These are phyloP conservation scores for Emiliania huxleyi DNA, from an alignment of 78 protist genomes.

Conservation along the genomic window DNA sequence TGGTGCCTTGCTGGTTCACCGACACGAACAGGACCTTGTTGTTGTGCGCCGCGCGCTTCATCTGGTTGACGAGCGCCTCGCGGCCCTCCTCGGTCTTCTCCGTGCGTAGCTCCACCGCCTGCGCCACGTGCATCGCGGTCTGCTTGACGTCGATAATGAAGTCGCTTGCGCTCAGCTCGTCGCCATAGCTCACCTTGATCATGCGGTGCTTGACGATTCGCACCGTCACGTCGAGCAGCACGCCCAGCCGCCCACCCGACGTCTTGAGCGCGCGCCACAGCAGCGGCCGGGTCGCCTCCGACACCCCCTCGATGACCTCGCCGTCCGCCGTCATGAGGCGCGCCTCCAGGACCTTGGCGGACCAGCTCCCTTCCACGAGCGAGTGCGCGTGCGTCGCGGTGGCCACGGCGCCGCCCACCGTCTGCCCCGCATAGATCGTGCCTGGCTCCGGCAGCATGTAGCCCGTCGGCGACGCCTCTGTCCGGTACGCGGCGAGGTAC, in stretches of 20 bases:
- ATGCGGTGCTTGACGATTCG: neutral
- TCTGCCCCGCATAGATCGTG: neutral
- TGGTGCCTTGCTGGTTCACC: no score
- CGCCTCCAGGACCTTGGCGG: neutral
- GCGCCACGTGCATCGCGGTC: neutral
- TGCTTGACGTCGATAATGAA: neutral
- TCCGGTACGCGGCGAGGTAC: neutral
- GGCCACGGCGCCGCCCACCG: neutral
- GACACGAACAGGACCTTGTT: no score
- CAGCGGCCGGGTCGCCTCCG: neutral
- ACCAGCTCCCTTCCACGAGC: neutral
- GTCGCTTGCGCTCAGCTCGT: neutral
- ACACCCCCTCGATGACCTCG: neutral
- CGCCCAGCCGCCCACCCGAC: neutral
- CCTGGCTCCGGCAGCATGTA: neutral
- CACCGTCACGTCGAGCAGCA: neutral
- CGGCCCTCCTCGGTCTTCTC: neutral
- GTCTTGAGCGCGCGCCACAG: neutral
- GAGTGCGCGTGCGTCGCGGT: neutral
- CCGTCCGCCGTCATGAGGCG: neutral
- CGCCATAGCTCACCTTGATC: neutral
- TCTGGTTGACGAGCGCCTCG: neutral
- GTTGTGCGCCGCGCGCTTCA: neutral
- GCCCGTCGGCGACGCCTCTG: neutral
- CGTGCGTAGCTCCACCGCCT: neutral